Evolutionary conservation across 768 basidiomycete genomes (phyloP).

Genomic region (Candolleomyces aberdarensis): DNA sequence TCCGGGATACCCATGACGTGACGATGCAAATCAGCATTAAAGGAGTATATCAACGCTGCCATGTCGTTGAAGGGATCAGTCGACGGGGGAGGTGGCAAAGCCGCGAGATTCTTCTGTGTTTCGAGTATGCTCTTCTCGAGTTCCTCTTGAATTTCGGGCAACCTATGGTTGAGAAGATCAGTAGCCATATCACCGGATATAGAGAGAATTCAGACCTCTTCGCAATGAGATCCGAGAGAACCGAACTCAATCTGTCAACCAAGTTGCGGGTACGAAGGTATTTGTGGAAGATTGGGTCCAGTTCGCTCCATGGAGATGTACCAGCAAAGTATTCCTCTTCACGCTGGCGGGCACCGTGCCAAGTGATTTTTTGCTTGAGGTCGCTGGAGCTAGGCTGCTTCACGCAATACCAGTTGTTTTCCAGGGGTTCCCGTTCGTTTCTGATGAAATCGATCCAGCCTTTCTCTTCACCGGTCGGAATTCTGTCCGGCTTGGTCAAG

Average conservation of each 20-base stretch:
- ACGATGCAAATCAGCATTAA: conserved; percentile 39
- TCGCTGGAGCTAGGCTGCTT: conserved; percentile 53
- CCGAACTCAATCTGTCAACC: conserved; percentile 52
- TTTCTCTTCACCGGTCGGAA: conserved; percentile 50
- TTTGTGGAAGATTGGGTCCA: conserved; percentile 47
- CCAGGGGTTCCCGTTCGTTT: conserved; percentile 48
- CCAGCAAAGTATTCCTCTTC: conserved; percentile 58
- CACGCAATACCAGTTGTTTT: conserved; percentile 59
- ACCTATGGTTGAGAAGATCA: conserved; percentile 38
- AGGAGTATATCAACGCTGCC: conserved; percentile 41
- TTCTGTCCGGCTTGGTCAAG: conserved; percentile 72
- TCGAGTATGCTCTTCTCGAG: conserved; percentile 41
- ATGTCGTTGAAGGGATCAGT: conserved; percentile 56
- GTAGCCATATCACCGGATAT: conserved; percentile 32
- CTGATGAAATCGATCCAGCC: conserved; percentile 57
- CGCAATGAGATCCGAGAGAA: conserved; percentile 61
- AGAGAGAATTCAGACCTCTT: conserved; percentile 51
- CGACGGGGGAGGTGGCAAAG: conserved; percentile 51
- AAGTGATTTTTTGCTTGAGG: conserved; percentile 49
- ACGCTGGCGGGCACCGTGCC: conserved; percentile 54
- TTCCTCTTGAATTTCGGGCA: conserved; percentile 62
- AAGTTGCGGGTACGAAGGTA: conserved; percentile 57
- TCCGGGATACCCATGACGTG: conserved; percentile 54
- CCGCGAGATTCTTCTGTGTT: conserved; percentile 28
- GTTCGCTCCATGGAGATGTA: conserved; percentile 49